Percentiles rank a stretch among this genome's conserved stretches.
These are phyloP conservation scores for Arthrobotrys entomopaga DNA, from an alignment of 2,329 filamentous ascomycete species.

Conservation along the genomic window DNA sequence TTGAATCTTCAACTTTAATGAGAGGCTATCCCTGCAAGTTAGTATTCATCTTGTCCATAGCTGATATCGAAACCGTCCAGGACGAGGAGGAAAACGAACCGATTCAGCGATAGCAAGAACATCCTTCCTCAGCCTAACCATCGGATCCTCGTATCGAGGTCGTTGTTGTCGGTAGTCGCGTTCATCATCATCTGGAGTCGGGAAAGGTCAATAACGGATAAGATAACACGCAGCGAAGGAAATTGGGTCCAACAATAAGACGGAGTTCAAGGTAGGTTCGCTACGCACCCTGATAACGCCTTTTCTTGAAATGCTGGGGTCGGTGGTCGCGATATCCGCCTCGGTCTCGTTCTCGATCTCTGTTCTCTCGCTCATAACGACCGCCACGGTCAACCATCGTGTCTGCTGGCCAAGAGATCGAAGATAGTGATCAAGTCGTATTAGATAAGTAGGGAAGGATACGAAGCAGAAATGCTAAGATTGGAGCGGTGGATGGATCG, in stretches of 20 bases:
- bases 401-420: not conserved
- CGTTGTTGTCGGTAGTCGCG: conserved; percentile 67
- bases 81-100: conserved; percentile 60
- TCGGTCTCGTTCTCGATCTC: conserved; percentile 48
- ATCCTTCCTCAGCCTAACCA: conserved; percentile 78
- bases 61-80: not conserved
- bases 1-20: conserved; percentile 81
- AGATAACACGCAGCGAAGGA: not conserved
- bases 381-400: conserved; percentile 54
- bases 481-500: conserved; percentile 4
- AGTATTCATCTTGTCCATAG: not conserved
- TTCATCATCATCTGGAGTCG: conserved; percentile 70
- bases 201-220: conserved; percentile 17
- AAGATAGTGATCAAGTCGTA: not conserved
- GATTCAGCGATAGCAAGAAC: conserved; percentile 84
- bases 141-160: conserved; percentile 76
- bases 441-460: not conserved
- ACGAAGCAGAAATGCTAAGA: not conserved
- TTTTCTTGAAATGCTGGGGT: conserved; percentile 52
- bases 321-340: conserved; percentile 48
- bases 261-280: conserved; percentile 6
- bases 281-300: conserved; percentile 52
- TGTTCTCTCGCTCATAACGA: conserved; percentile 48
- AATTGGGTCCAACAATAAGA: conserved; percentile 19
- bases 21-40: conserved; percentile 66